Conservation (phyloP, 768 basidiomycete species). For the Scleroderma bovista region DNA sequence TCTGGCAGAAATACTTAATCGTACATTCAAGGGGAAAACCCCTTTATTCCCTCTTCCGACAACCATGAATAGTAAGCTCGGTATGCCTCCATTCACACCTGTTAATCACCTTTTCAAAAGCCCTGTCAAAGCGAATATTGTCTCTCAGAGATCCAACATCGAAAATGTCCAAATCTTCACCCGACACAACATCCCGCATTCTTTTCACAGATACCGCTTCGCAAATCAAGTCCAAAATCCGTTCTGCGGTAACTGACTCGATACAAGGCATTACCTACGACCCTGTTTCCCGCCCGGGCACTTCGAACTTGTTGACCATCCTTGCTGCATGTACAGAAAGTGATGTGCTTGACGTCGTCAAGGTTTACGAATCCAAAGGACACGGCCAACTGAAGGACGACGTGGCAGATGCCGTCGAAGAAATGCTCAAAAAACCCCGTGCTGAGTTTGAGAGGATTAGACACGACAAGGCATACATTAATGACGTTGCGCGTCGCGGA, state of each 20-base stretch:
- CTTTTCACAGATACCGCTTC: slow-evolving; percentile 69
- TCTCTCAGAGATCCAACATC: slow-evolving; percentile 79
- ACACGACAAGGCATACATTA: slow-evolving; percentile 54
- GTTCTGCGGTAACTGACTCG: slow-evolving; percentile 83
- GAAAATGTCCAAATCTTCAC: slow-evolving; percentile 96
- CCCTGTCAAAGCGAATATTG: slow-evolving; percentile 74
- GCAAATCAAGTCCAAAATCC: slow-evolving; percentile 66
- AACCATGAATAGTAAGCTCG: slow-evolving; percentile 63
- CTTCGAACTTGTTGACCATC: slow-evolving; percentile 76
- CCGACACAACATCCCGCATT: slow-evolving; percentile 74
- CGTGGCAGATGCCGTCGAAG: slow-evolving; percentile 69
- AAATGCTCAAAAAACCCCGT: slow-evolving; percentile 58
- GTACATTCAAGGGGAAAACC: slow-evolving; percentile 42
- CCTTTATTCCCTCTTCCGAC: slow-evolving; percentile 69
- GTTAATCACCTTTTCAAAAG: slow-evolving; percentile 33
- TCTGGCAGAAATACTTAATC: slow-evolving; percentile 79
- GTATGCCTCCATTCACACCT: neutral
- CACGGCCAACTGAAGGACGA: slow-evolving; percentile 70
- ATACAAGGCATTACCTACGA: slow-evolving; percentile 72
- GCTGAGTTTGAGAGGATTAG: slow-evolving; percentile 62
- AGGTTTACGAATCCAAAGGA: slow-evolving; percentile 47
- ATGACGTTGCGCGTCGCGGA: slow-evolving; percentile 57
- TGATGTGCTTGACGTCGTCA: slow-evolving; percentile 40
- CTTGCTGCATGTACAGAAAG: slow-evolving; percentile 65
- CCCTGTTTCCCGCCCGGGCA: slow-evolving; percentile 72